Evolutionary conservation across 345 rosid species (phyloP).

Genomic region (Eucalyptus cloeziana): DNA sequence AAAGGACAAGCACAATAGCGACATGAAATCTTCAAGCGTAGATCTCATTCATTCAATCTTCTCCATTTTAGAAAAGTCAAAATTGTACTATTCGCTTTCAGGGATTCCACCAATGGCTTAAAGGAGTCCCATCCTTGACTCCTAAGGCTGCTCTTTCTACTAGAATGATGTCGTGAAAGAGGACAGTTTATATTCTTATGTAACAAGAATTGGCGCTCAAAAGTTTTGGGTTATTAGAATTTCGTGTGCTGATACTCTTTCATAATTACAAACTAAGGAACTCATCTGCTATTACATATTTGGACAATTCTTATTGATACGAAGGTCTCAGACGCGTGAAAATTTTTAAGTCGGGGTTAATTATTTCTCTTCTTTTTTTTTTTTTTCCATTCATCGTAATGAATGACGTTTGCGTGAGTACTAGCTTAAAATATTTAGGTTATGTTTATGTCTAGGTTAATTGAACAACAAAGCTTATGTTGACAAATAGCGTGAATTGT

Average conservation of each 20-base stretch:
- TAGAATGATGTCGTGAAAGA: not conserved
- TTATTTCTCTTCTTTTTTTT: not conserved
- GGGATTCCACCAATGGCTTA: not conserved
- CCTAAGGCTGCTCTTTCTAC: not conserved
- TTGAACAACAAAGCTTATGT: not conserved
- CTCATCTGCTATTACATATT: not conserved
- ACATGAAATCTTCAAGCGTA: not conserved
- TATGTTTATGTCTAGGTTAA: not conserved
- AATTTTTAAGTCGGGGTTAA: not conserved
- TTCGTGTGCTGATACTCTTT: not conserved
- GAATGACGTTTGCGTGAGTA: not conserved
- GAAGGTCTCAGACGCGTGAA: fast-evolving
- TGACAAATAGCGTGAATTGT: not conserved
- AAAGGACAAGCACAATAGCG: conserved; percentile 1
- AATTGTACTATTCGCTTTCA: not conserved
- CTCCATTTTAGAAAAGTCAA: not conserved
- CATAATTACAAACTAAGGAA: not conserved
- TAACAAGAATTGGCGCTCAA: not conserved
- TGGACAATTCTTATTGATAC: not conserved
- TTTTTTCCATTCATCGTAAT: not conserved
- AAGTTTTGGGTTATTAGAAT: not conserved
- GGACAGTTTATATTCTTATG: not conserved
- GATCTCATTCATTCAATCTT: conserved; percentile 9
- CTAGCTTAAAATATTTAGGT: not conserved
- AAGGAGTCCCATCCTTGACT: not conserved